These are phyloP conservation scores for Lepidium didymum DNA, from an alignment of 345 rosid genomes.

Conservation along the genomic window DNA sequence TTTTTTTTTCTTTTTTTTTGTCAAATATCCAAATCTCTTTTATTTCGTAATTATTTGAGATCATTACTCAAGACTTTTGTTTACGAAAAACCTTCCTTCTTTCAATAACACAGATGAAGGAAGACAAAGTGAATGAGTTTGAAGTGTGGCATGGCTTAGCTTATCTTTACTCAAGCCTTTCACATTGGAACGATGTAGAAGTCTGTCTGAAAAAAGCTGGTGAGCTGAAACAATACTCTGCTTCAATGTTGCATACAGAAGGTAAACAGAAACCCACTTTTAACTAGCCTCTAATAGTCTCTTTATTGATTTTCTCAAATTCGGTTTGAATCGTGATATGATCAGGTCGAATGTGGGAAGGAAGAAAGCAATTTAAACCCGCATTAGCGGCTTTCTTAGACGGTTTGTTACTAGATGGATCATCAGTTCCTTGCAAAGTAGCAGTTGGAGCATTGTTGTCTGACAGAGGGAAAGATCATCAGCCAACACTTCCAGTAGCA, in stretches of 20 bases:
- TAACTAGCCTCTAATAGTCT: background rate
- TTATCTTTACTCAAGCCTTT: slow-evolving; percentile 68
- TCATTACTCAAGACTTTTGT: background rate
- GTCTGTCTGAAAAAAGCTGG: slow-evolving; percentile 70
- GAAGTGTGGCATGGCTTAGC: slow-evolving; percentile 97
- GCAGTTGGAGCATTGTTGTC: slow-evolving; percentile 48
- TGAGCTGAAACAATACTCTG: slow-evolving; percentile 65
- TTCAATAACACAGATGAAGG: slow-evolving; percentile 44
- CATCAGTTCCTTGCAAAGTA: slow-evolving; percentile 62
- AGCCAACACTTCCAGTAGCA: slow-evolving; percentile 61
- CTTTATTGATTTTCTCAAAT: background rate
- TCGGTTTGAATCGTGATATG: slow-evolving; percentile 5
- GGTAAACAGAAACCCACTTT: slow-evolving; percentile 38
- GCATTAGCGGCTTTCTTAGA: slow-evolving; percentile 48
- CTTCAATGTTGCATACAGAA: slow-evolving; percentile 67
- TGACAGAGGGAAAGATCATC: slow-evolving; percentile 42
- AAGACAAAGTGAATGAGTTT: slow-evolving; percentile 63
- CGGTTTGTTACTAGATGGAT: slow-evolving; percentile 54
- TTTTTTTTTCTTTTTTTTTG: too few species aligned
- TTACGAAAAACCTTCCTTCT: background rate
- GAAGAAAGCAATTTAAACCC: slow-evolving; percentile 48
- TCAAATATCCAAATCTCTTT: background rate
- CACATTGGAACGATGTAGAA: slow-evolving; percentile 91
- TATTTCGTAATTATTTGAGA: background rate
- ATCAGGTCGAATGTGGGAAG: slow-evolving; percentile 67